Conservation (phyloP, 768 basidiomycete species). For the Russula olivacea region DNA sequence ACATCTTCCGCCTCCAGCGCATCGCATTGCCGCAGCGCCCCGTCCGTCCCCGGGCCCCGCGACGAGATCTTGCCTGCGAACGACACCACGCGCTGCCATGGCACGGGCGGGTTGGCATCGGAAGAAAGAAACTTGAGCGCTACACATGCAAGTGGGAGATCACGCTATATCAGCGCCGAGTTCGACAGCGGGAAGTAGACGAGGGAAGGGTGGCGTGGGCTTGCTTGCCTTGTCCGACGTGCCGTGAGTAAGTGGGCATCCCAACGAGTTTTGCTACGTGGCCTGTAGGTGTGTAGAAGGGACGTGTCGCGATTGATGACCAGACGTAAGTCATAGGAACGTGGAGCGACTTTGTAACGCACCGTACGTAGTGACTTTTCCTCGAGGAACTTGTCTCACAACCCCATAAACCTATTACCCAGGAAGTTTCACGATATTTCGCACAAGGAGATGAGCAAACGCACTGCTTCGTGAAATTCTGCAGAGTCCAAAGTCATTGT, state of each 20-base stretch:
- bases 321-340: too few species aligned
- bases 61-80: slow-evolving; percentile 72
- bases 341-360: slow-evolving; percentile 10
- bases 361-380: slow-evolving; percentile 76
- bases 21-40: slow-evolving; percentile 70
- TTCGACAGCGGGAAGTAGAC: not conserved
- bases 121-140: slow-evolving; percentile 73
- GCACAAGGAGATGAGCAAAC: slow-evolving; percentile 20
- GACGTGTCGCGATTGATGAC: not conserved
- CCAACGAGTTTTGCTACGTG: slow-evolving; percentile 77
- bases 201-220: not conserved
- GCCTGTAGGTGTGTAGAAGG: slow-evolving; percentile 37
- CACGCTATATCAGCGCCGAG: not conserved
- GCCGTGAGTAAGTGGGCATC: slow-evolving; percentile 72
- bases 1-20: slow-evolving; percentile 76
- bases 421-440: not conserved
- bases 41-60: slow-evolving; percentile 75
- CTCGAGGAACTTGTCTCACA: slow-evolving; percentile 61
- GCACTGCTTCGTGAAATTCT: slow-evolving; percentile 56
- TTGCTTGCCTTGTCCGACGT: slow-evolving; percentile 69
- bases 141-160: slow-evolving; percentile 28
- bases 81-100: slow-evolving; percentile 76
- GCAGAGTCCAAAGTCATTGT: slow-evolving; percentile 46
- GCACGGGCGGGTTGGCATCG: slow-evolving; percentile 56
- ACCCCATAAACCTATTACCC: slow-evolving; percentile 59